These are phyloP conservation scores for Cenchrus purpureus DNA, from an alignment of 176 grass and related monocot species.

Conservation along the genomic window DNA sequence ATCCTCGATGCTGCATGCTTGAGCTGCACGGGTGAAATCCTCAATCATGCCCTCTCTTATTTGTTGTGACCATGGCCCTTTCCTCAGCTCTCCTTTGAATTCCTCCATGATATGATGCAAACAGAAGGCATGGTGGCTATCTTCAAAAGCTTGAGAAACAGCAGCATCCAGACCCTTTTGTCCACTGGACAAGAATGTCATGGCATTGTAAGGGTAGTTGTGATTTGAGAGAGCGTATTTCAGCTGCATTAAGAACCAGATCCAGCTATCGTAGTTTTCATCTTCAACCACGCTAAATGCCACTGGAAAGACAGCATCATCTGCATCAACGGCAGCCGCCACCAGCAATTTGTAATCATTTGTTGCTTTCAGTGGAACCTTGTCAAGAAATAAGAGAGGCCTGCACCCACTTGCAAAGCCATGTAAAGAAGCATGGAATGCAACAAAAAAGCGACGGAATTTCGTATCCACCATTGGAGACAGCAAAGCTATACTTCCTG, in stretches of 20 bases:
- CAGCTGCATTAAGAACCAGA: conserved; percentile 93
- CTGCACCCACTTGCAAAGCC: conserved; percentile 86
- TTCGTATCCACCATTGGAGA: conserved; percentile 79
- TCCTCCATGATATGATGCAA: conserved; percentile 91
- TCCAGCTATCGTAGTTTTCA: conserved; percentile 90
- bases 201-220: conserved; percentile 46
- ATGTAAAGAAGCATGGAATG: conserved; percentile 94
- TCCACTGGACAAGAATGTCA: conserved; percentile 88
- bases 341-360: conserved; percentile 89
- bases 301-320: conserved; percentile 88
- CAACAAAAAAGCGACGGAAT: conserved; percentile 91
- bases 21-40: conserved; percentile 91
- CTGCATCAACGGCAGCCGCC: conserved; percentile 85
- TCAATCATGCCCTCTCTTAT: conserved; percentile 83
- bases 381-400: conserved; percentile 94
- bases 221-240: conserved; percentile 74
- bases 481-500: conserved; percentile 82
- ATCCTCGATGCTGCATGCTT: conserved; percentile 85
- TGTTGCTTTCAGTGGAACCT: conserved; percentile 84
- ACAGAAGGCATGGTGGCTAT: conserved; percentile 80
- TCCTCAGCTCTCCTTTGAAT: conserved; percentile 84
- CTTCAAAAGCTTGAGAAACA: conserved; percentile 87
- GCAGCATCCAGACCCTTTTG: conserved; percentile 88
- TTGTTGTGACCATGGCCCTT: conserved; percentile 80
- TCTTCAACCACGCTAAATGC: conserved; percentile 94